Evolutionary conservation across 2,329 filamentous ascomycete genomes (phyloP).

Genomic region (Penicillium sp.): DNA sequence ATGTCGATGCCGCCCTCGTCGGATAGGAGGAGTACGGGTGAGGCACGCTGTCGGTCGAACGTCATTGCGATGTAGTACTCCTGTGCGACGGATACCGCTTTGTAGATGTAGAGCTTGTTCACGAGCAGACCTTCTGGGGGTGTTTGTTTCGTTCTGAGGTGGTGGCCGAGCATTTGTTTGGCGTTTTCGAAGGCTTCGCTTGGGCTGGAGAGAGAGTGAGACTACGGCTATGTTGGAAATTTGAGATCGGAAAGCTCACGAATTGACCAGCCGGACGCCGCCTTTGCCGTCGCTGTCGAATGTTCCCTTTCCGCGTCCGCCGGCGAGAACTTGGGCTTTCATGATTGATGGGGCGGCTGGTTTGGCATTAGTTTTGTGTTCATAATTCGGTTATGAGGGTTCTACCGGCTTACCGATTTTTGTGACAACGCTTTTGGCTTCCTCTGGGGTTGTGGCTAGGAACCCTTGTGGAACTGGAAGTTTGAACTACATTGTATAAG

Average conservation of each 20-base stretch:
- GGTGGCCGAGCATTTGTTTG: constrained; percentile 31
- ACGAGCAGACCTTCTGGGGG: constrained; percentile 27
- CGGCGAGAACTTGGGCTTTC: constrained; percentile 35
- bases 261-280: constrained; percentile 29
- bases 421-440: constrained; percentile 27
- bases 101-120: constrained; percentile 40
- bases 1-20: constrained; percentile 34
- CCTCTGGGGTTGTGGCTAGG: constrained; percentile 23
- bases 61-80: constrained; percentile 47
- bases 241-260: too few relatives aligned
- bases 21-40: constrained; percentile 42
- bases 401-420: constrained; percentile 20
- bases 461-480: constrained; percentile 30
- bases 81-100: constrained; percentile 30
- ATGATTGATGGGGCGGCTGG: constrained; percentile 30
- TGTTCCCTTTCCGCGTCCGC: constrained; percentile 33
- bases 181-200: constrained; percentile 29
- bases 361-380: neutral
- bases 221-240: too few relatives aligned
- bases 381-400: neutral
- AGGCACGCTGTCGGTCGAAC: constrained; percentile 45
- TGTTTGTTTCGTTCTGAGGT: constrained; percentile 33
- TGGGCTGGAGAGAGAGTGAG: constrained; percentile 15
- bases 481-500: constrained; percentile 19
- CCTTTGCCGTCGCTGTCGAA: constrained; percentile 31